Percentiles rank a stretch among this genome's conserved stretches.
phyloP scores from a whole-genome alignment of 345 rosid genomes.

The Eucalyptus guilfoylei region DNA sequence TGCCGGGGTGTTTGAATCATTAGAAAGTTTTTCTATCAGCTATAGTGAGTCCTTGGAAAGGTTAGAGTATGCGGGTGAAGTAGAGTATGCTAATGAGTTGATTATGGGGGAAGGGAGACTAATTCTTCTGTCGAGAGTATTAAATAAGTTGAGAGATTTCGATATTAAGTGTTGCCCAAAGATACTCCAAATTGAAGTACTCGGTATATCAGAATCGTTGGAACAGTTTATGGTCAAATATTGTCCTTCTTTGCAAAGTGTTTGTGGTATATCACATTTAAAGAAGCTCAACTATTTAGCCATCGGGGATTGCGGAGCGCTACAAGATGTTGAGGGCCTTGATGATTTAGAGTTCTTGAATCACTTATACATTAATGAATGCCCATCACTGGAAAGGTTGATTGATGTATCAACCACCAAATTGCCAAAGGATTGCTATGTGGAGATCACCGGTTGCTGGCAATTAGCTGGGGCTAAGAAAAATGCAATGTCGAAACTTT shows the following conservation, averaged over 20 bases:
- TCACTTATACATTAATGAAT: fast-evolving
- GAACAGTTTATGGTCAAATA: fast-evolving
- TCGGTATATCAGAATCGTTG: not conserved
- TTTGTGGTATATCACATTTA: not conserved
- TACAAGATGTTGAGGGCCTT: not conserved
- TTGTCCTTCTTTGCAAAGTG: not conserved
- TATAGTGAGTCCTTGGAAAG: not conserved
- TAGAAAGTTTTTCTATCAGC: fast-evolving
- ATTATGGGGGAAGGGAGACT: not conserved
- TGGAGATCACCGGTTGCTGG: not conserved
- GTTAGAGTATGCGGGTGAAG: not conserved
- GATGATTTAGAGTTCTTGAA: not conserved
- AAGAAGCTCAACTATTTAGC: not conserved
- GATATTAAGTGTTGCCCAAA: fast-evolving
- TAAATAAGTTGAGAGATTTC: not conserved
- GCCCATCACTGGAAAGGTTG: not conserved
- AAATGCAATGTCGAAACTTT: too few species aligned
- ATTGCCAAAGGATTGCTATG: not conserved
- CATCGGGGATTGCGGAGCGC: fast-evolving
- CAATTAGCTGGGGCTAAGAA: not conserved
- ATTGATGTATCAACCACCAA: not conserved
- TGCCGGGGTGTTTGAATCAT: not conserved
- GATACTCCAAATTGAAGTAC: not conserved
- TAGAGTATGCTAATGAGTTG: not conserved
- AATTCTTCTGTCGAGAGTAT: not conserved